Conservation (phyloP, 306 rosid species). For the Urtica urens region DNA sequence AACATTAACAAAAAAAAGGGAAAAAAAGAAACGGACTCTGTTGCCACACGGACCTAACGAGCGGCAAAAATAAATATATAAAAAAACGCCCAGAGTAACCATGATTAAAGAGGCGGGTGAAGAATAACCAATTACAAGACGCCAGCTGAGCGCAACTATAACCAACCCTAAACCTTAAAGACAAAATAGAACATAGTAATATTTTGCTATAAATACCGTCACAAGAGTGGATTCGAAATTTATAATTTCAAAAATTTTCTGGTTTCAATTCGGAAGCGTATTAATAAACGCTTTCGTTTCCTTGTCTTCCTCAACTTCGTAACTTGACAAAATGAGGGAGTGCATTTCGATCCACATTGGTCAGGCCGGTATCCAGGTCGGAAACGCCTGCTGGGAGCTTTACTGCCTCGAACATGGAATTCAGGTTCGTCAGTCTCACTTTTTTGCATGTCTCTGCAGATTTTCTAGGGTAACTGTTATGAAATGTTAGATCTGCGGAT, state of each 20-base stretch:
- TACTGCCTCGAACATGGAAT: conserved; percentile 92
- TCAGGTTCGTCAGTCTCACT: conserved; percentile 54
- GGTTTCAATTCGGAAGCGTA: conserved; percentile 45
- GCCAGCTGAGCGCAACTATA: conserved; percentile 21
- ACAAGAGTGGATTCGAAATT: neutral
- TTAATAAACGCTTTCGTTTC: conserved; percentile 65
- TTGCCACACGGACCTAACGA: conserved; percentile 7
- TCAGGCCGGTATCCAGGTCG: conserved; percentile 96
- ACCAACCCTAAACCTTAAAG: conserved; percentile 11
- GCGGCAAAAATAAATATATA: conserved; percentile 29
- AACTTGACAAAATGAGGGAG: conserved; percentile 60
- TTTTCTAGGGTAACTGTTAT: no score
- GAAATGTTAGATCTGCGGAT: neutral
- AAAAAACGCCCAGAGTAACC: conserved; percentile 15
- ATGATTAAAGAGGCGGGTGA: conserved; percentile 24
- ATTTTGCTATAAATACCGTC: conserved; percentile 17
- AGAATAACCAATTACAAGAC: neutral
- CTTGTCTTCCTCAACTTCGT: neutral
- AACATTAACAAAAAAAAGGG: no score
- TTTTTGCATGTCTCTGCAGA: no score
- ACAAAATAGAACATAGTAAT: no score
- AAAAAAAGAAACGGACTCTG: neutral
- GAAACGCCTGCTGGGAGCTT: conserved; percentile 97
- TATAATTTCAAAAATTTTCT: neutral
- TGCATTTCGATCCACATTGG: conserved; percentile 93